phyloP scores from a whole-genome alignment of 1,139 yeast species.

The Yamadazyma trypodendri region DNA sequence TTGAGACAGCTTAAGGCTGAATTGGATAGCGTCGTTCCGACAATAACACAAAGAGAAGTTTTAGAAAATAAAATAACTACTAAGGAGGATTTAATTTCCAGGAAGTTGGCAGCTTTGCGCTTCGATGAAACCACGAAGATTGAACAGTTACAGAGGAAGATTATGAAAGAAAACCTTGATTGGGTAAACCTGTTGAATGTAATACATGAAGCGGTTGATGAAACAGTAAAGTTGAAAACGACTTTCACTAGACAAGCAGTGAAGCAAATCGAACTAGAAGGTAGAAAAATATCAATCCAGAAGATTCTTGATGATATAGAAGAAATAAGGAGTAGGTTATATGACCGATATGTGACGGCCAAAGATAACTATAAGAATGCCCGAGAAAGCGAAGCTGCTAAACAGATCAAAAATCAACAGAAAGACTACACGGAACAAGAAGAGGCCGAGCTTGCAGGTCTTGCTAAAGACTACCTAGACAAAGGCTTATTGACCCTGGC shows the following conservation, averaged over 20 bases:
- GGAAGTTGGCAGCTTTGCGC: conserved; percentile 3
- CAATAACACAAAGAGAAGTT: conserved; percentile 1
- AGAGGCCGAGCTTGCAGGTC: conserved; percentile 37
- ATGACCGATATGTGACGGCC: conserved; percentile 36
- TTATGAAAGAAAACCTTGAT: conserved; percentile 5
- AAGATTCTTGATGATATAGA: conserved; percentile 35
- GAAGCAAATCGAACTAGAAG: conserved; percentile 17
- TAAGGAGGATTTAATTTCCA: conserved; percentile 1
- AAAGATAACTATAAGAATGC: conserved; percentile 40
- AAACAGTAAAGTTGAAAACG: conserved; percentile 6
- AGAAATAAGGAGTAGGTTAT: conserved; percentile 26
- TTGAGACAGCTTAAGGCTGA: neutral
- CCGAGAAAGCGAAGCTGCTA: conserved; percentile 45
- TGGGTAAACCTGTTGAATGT: neutral
- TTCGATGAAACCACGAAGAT: conserved; percentile 17
- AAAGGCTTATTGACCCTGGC: conserved; percentile 42
- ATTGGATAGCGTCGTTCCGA: neutral
- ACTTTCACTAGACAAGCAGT: conserved; percentile 18
- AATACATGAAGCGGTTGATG: neutral
- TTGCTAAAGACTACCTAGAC: conserved; percentile 45
- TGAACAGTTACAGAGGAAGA: conserved; percentile 6
- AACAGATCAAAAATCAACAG: conserved; percentile 40
- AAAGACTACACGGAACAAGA: conserved; percentile 42
- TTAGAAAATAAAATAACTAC: conserved; percentile 13
- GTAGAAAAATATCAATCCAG: conserved; percentile 28